Evolutionary conservation across 1,284 basidiomycete genomes (phyloP).

Genomic region (Leccinum fuscescens): DNA sequence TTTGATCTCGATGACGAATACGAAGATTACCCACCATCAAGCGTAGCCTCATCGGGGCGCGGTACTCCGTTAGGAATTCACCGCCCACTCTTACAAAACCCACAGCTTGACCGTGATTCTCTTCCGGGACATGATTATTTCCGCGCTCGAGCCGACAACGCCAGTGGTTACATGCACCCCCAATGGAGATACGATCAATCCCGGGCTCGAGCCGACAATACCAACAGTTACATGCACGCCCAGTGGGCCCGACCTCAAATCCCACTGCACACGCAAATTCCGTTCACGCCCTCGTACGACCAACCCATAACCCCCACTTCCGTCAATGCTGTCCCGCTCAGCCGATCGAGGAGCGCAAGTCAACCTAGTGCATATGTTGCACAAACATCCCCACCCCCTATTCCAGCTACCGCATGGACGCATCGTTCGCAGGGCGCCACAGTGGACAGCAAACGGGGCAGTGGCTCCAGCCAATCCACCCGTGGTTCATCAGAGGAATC

Average conservation of each 20-base stretch:
- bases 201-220: not conserved
- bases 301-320: conserved; percentile 31
- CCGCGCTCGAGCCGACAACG: conserved; percentile 74
- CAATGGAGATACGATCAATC: conserved; percentile 50
- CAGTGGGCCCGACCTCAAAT: conserved; percentile 37
- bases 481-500: conserved; percentile 74
- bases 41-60: conserved; percentile 58
- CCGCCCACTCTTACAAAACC: conserved; percentile 54
- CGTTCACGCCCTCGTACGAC: conserved; percentile 53
- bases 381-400: conserved; percentile 55
- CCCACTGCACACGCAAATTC: conserved; percentile 61
- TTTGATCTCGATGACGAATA: conserved; percentile 68
- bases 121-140: conserved; percentile 49
- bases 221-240: not conserved
- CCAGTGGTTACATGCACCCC: conserved; percentile 59
- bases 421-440: conserved; percentile 51
- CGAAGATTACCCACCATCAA: conserved; percentile 64
- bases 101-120: conserved; percentile 56
- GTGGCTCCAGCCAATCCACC: conserved; percentile 77
- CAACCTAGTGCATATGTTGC: conserved; percentile 70
- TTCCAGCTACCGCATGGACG: conserved; percentile 56
- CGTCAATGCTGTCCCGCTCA: conserved; percentile 34
- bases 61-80: conserved; percentile 64
- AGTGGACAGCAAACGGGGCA: conserved; percentile 61
- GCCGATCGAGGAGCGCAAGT: conserved; percentile 70